Evolutionary conservation across 768 basidiomycete genomes (phyloP).

Genomic region (Asterophora parasitica): DNA sequence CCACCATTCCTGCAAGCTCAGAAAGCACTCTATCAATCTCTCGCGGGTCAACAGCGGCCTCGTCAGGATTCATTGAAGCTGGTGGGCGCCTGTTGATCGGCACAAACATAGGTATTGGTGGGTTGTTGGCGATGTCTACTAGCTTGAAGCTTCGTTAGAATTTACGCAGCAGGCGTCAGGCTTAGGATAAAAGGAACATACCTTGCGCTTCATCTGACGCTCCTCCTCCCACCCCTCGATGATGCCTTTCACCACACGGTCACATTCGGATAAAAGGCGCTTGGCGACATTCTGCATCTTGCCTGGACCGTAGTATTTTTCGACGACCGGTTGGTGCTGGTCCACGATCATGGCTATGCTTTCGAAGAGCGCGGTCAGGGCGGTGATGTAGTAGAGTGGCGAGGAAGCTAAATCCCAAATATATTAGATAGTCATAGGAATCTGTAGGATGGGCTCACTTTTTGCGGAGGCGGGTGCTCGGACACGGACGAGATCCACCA

Average conservation of each 20-base stretch:
- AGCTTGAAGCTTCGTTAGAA: constrained; percentile 30
- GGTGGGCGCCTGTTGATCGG: constrained; percentile 25
- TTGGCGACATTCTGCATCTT: constrained; percentile 80
- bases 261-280: constrained; percentile 79
- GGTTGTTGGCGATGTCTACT: constrained; percentile 40
- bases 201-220: constrained; percentile 76
- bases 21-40: constrained; percentile 90
- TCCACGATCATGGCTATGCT: constrained; percentile 94
- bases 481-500: constrained; percentile 82
- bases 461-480: constrained; percentile 76
- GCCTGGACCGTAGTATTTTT: constrained; percentile 92
- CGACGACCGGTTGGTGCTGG: constrained; percentile 96
- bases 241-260: constrained; percentile 71
- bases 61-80: constrained; percentile 32
- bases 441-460: constrained; percentile 42
- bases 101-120: constrained; percentile 29
- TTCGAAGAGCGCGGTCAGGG: constrained; percentile 89
- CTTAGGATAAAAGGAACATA: constrained; percentile 19
- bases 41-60: constrained; percentile 69
- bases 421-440: constrained; percentile 1
- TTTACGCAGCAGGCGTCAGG: neutral
- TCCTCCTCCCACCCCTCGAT: constrained; percentile 91
- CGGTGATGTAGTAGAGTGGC: constrained; percentile 85
- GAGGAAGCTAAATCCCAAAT: constrained; percentile 65
- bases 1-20: constrained; percentile 85